Evolutionary conservation across 257 asterid genomes (phyloP).

Genomic region (Handroanthus guayacan): DNA sequence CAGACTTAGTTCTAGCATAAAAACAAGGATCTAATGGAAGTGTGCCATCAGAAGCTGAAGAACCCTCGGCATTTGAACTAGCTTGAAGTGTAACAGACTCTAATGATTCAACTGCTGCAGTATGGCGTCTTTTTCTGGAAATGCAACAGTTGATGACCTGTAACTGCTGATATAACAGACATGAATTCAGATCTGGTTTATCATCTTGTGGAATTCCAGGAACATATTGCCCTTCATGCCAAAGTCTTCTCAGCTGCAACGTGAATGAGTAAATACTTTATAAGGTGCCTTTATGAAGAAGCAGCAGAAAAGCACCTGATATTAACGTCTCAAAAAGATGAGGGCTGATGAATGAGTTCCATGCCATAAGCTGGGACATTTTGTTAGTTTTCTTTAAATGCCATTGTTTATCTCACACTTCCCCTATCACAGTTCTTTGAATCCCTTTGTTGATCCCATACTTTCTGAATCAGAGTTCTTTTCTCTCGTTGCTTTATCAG

Average conservation of each 20-base stretch:
- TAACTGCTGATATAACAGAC: conserved; percentile 92
- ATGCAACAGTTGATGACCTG: conserved; percentile 98
- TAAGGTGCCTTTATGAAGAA: conserved; percentile 27
- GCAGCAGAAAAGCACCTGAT: conserved; percentile 29
- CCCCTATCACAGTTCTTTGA: too few relatives aligned
- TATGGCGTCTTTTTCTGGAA: conserved; percentile 82
- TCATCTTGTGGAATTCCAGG: conserved; percentile 93
- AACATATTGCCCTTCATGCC: conserved; percentile 91
- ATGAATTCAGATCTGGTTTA: conserved; percentile 87
- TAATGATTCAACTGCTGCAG: conserved; percentile 79
- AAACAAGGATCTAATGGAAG: conserved; percentile 47
- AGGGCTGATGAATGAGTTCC: conserved; percentile 6
- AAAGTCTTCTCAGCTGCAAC: conserved; percentile 86
- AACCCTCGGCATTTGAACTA: conserved; percentile 43
- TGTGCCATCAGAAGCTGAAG: conserved; percentile 57
- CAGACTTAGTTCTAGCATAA: conserved; percentile 77
- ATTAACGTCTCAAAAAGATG: not conserved
- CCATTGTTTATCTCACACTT: too few relatives aligned
- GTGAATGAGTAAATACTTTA: conserved; percentile 32
- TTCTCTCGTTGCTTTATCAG: not conserved
- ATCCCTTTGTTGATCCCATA: too few relatives aligned
- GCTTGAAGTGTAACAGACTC: conserved; percentile 67
- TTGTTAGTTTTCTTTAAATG: not conserved
- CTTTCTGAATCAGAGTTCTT: not conserved
- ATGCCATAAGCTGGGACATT: conserved; percentile 25